Percentiles rank a stretch among this genome's conserved stretches.
phyloP scores from a whole-genome alignment of 345 rosid species.

The Garcia nutans region DNA sequence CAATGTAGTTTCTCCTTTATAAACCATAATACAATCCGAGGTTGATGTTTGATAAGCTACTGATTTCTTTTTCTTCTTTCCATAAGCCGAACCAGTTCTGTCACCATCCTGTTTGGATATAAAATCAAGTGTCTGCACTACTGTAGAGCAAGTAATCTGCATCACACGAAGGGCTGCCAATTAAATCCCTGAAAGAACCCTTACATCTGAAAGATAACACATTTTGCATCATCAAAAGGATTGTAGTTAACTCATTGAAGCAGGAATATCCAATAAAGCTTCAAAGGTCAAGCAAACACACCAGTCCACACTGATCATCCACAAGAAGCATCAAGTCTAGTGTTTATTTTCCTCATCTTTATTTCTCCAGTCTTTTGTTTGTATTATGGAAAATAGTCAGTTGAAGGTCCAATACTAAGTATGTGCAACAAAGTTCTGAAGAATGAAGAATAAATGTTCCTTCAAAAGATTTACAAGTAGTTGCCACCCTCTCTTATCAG shows the following conservation, averaged over 20 bases:
- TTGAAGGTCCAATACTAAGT: neutral
- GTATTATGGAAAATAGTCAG: neutral
- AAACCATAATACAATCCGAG: slow-evolving; percentile 27
- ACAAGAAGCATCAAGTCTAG: neutral
- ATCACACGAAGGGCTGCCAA: slow-evolving; percentile 21
- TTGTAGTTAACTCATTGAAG: neutral
- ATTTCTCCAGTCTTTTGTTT: neutral
- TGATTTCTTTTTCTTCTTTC: slow-evolving; percentile 62
- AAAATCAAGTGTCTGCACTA: slow-evolving; percentile 52
- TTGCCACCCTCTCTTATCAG: neutral
- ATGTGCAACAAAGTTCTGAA: neutral
- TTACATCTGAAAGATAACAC: neutral
- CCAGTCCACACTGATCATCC: neutral
- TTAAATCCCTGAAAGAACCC: neutral
- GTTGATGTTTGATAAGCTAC: slow-evolving; percentile 27
- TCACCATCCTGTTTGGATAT: slow-evolving; percentile 40
- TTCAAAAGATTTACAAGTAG: neutral
- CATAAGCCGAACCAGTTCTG: slow-evolving; percentile 30
- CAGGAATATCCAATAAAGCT: neutral
- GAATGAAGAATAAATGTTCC: neutral
- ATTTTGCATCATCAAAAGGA: neutral
- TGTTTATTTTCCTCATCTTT: neutral
- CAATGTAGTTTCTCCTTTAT: slow-evolving; percentile 46
- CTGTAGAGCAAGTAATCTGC: slow-evolving; percentile 67
- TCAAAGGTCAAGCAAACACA: slow-evolving; percentile 4